A percentile compares a stretch with the other conserved stretches of the same genome.
These are phyloP conservation scores for Rutidosis leptorrhynchoides DNA, from an alignment of 129 eudicot genomes.

Conservation along the genomic window DNA sequence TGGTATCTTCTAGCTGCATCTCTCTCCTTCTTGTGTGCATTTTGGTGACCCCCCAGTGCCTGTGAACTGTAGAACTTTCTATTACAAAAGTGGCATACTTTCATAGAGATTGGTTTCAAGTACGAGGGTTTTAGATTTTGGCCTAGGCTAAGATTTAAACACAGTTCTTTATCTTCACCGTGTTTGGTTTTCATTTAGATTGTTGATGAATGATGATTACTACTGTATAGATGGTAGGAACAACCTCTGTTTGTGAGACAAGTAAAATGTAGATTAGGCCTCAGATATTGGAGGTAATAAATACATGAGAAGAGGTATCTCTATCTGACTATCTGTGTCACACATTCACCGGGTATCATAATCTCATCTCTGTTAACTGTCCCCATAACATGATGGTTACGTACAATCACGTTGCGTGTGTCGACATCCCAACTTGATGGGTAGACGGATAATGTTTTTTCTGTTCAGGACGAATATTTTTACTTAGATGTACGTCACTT, in stretches of 20 bases:
- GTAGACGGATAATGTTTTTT: too few species aligned
- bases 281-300: constrained; percentile 26
- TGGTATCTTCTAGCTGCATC: constrained; percentile 62
- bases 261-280: constrained; percentile 21
- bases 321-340: constrained; percentile 10
- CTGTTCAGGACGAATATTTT: too few species aligned
- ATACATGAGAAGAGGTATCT: constrained; percentile 21
- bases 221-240: constrained; percentile 11
- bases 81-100: constrained; percentile 70
- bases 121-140: constrained; percentile 30
- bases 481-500: too few species aligned
- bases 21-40: constrained; percentile 84
- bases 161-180: constrained; percentile 33
- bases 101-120: constrained; percentile 38
- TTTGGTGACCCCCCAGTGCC: constrained; percentile 90
- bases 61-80: constrained; percentile 79
- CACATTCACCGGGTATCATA: not conserved
- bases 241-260: constrained; percentile 11
- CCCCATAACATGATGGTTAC: constrained; percentile 31
- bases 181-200: constrained; percentile 33
- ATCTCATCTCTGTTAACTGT: constrained; percentile 18
- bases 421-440: not conserved
- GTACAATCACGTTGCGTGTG: constrained; percentile 4
- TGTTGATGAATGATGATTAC: not conserved
- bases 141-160: constrained; percentile 70